Percentiles rank a stretch among this genome's conserved stretches.
These are phyloP conservation scores for Leccinellum rugosiceps DNA, from an alignment of 768 basidiomycete species.

Conservation along the genomic window DNA sequence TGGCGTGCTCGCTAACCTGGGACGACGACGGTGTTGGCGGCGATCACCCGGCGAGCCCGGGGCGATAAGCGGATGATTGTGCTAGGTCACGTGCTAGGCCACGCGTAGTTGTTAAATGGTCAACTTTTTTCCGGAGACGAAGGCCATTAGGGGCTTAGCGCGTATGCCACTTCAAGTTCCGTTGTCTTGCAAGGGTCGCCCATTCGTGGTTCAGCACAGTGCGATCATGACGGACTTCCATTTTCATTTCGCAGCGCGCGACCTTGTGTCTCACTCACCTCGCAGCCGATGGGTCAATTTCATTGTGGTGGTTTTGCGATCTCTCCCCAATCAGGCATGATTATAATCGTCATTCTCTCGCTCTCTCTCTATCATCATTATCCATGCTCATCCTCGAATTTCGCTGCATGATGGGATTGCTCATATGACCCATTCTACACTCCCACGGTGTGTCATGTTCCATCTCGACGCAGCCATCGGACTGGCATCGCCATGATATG, in stretches of 20 bases:
- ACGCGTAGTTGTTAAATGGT: not conserved
- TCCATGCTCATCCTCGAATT: not conserved
- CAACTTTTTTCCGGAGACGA: not conserved
- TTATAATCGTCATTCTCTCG: not conserved
- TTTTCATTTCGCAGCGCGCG: slow-evolving; percentile 16
- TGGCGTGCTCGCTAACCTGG: slow-evolving; percentile 4
- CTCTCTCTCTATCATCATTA: not conserved
- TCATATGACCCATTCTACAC: not conserved
- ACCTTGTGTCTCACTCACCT: slow-evolving; percentile 6
- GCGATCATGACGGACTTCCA: slow-evolving; percentile 18
- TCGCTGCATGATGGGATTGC: not conserved
- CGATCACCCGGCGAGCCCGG: slow-evolving; percentile 1
- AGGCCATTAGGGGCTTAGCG: not conserved
- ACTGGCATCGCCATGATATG: not conserved
- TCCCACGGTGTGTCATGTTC: not conserved
- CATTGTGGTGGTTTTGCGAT: not conserved
- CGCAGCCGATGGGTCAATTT: slow-evolving; percentile 14
- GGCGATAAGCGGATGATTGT: slow-evolving; percentile 18
- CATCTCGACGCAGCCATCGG: not conserved
- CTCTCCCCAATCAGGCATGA: slow-evolving; percentile 5
- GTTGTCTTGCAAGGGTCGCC: slow-evolving; percentile 12
- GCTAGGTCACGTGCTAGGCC: slow-evolving; percentile 18
- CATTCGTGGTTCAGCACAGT: slow-evolving; percentile 2
- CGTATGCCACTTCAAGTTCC: slow-evolving; percentile 16
- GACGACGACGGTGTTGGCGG: not conserved